A percentile compares a stretch with the other conserved stretches of the same genome.
These are phyloP conservation scores for Suzukiozyma palmioleophila DNA, from an alignment of 1,139 yeast genomes.

Conservation along the genomic window DNA sequence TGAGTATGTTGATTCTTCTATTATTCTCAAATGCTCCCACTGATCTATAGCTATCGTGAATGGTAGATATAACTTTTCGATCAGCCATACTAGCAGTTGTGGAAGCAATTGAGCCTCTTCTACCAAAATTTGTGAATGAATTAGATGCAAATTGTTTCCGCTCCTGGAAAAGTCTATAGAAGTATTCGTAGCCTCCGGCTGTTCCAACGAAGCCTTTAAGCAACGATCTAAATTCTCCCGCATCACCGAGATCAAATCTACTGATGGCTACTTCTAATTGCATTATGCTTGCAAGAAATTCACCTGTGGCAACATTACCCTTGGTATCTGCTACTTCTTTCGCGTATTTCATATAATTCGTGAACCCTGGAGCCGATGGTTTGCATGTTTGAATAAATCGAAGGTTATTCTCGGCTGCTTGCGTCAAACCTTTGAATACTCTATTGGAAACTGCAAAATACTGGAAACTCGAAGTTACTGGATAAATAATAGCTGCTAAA, in stretches of 20 bases:
- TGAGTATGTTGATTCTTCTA: constrained; percentile 18
- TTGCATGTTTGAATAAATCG: constrained; percentile 23
- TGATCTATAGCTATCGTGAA: constrained; percentile 26
- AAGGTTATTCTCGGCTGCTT: constrained; percentile 17
- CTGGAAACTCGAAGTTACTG: constrained; percentile 25
- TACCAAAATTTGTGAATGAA: constrained; percentile 12
- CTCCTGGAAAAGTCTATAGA: constrained; percentile 28
- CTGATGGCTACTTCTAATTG: constrained; percentile 25
- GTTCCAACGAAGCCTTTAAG: constrained; percentile 21
- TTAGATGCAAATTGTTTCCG: constrained; percentile 18
- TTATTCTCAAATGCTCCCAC: constrained; percentile 29
- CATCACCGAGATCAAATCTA: constrained; percentile 26
- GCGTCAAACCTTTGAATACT: constrained; percentile 14
- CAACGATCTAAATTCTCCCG: constrained; percentile 22
- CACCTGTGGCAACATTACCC: constrained; percentile 17
- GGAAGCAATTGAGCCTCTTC: constrained; percentile 13
- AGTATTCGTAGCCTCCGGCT: constrained; percentile 26
- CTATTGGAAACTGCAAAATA: constrained; percentile 18
- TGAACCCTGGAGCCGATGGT: constrained; percentile 25
- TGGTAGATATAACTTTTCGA: constrained; percentile 20
- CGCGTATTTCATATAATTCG: constrained; percentile 18
- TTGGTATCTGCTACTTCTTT: constrained; percentile 18
- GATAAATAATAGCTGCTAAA: constrained; percentile 21
- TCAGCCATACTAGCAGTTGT: constrained; percentile 14
- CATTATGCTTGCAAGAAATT: constrained; percentile 17